phyloP scores from a whole-genome alignment of 768 basidiomycete genomes.

The Auricularia sp. region DNA sequence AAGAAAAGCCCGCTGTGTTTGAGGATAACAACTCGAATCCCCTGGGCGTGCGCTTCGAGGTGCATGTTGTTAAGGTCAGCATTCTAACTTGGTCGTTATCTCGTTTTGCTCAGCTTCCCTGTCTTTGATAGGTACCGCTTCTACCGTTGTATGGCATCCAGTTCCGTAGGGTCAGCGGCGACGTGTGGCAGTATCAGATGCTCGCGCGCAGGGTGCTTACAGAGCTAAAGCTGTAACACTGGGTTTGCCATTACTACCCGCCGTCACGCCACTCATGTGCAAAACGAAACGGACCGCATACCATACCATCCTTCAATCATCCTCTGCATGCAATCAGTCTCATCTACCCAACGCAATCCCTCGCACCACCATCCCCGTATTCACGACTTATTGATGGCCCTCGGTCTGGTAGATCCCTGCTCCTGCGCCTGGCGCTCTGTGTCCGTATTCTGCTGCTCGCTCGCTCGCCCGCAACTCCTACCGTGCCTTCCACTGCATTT shows the following conservation, averaged over 20 bases:
- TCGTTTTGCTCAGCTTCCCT: no score
- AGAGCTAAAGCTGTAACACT: conserved; percentile 64
- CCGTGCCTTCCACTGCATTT: not conserved
- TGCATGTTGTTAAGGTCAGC: conserved; percentile 87
- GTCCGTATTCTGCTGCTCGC: not conserved
- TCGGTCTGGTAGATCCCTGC: not conserved
- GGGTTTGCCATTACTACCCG: not conserved
- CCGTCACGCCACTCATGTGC: not conserved
- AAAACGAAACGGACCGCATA: not conserved
- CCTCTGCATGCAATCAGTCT: not conserved
- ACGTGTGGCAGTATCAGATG: conserved; percentile 98
- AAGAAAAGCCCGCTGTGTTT: conserved; percentile 28
- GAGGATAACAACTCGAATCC: conserved; percentile 53
- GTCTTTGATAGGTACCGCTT: conserved; percentile 64
- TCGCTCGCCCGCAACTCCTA: not conserved
- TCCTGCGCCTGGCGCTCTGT: not conserved
- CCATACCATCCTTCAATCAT: not conserved
- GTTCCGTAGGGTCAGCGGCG: conserved; percentile 81
- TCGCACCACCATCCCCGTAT: not conserved
- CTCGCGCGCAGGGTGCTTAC: conserved; percentile 79
- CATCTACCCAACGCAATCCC: not conserved
- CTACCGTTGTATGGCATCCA: conserved; percentile 90
- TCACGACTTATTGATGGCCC: not conserved
- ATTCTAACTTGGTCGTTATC: conserved; percentile 14
- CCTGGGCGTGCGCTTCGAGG: conserved; percentile 89